Base-by-base conservation (phyloP, 2,329 filamentous ascomycete species). In the Tricladium varicosporioides region DNA sequence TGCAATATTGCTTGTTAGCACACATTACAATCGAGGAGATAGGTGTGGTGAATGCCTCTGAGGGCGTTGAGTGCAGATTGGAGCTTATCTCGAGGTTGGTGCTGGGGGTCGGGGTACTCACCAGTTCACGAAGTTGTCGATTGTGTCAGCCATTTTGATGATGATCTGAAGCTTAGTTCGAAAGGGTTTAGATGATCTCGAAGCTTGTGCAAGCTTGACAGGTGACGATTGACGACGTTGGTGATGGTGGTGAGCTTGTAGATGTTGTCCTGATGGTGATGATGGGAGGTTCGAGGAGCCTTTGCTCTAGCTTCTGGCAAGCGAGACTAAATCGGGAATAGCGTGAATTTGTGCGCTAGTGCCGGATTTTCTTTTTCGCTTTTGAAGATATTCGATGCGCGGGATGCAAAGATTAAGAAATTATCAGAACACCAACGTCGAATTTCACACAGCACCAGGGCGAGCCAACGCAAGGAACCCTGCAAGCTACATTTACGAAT, bases 141-240 rank as follows among this genome's bases (percentile, higher is more conserved):
- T 58, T 75, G 88, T 83, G 80, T 92, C 89, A 71, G 87, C 77
- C 89, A 94, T 93, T 72, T 78, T 87, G 80, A 62, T 71, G 72
- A 71, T 72, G 63, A 69, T 69, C 53, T 65, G 60, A 62, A 66
- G 57, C 60, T 60, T 53, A 27, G 51, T 54, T 58, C 15, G 36
- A 48, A 51, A 52, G 27, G 44, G 40, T 59, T 16, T 36, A 52
- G 51, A 55, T 60, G 48, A 44, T 62, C 22, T 27, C 53, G 57
- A 58, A 63, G 63, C 56, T 68, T 49, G 51, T 50, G 43, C 43
- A 54, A 63, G 66, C 65, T 68, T 56, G 56, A 57, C 36, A 48
- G 56, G 19, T 55, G 58, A 58, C 47, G 59, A 63, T 65, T 66
- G 64, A 62, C 44, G 49, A 18, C 33, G 58, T 58, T 59, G 56